phyloP scores from a whole-genome alignment of 2,329 filamentous ascomycete genomes.

The Ophiostoma pallidulum region DNA sequence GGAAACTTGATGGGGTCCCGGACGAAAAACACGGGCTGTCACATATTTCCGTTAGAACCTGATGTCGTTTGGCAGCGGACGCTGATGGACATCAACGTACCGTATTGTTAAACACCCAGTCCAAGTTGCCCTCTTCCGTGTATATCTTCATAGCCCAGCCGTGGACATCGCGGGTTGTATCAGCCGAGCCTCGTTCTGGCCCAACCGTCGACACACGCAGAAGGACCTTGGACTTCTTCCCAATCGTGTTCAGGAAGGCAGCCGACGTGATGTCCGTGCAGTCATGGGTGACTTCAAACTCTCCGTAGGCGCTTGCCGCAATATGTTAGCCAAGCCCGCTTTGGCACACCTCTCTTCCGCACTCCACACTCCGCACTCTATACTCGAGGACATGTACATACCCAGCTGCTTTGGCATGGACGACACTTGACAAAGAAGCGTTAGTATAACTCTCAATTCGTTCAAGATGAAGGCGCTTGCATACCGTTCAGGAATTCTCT shows the following conservation, averaged over 20 bases:
- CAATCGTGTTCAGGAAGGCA: slow-evolving; percentile 41
- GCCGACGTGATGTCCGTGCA: slow-evolving; percentile 46
- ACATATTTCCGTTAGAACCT: too few relatives aligned
- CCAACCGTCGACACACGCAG: slow-evolving; percentile 42
- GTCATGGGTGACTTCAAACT: slow-evolving; percentile 53
- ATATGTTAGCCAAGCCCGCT: not conserved
- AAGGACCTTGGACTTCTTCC: slow-evolving; percentile 46
- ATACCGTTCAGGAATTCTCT: slow-evolving; percentile 45
- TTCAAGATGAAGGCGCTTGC: not conserved
- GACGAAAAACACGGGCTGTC: slow-evolving; percentile 35
- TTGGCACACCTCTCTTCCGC: too few relatives aligned
- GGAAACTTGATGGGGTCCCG: slow-evolving; percentile 40
- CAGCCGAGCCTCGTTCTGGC: slow-evolving; percentile 28
- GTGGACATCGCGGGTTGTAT: slow-evolving; percentile 53
- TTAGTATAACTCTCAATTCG: not conserved
- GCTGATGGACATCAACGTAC: too few relatives aligned
- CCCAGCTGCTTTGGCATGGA: slow-evolving; percentile 4
- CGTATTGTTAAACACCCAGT: slow-evolving; percentile 28
- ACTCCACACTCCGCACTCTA: too few relatives aligned
- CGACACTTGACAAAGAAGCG: not conserved
- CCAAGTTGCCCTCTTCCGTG: slow-evolving; percentile 57
- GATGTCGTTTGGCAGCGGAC: slow-evolving; percentile 22
- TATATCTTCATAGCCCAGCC: slow-evolving; percentile 55
- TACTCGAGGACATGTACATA: not conserved
- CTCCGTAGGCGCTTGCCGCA: slow-evolving; percentile 25